Evolutionary conservation across 345 rosid genomes (phyloP), one percentile per base, ranked within the genome.

Genomic region (Eucalyptus grandis): DNA sequence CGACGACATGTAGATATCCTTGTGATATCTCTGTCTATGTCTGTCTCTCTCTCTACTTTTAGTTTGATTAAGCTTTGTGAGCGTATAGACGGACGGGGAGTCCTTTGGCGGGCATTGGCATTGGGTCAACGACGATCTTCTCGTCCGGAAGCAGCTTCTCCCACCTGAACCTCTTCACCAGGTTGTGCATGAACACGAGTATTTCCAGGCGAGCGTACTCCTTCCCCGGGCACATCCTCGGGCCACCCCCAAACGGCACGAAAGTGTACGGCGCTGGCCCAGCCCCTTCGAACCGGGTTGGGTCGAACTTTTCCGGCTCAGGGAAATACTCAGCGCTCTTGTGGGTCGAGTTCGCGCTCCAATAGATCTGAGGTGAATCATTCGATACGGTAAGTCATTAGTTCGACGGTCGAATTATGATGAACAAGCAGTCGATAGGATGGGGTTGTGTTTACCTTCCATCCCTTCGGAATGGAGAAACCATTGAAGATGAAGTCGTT

Each of bases 211-310:
- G 92, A 14, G 93, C 94, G 46, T 87, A 94, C 87, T 94, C 95
- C 90, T 91, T 94, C 46, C 94, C 95, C 3, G 95, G 95, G 89
- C 95, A 93, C 94, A 93, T 93, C 87, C 94, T 90, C 1, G 95
- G 94, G 9, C 95, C 95, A 37, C 95, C 95, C 53, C 95, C 95
- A 34, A 92, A 92, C 6, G 95, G 95, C 37, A 94, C 92, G 85
- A 86, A 93, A 3, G 95, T 92, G 87, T 94, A 94, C 1, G 95
- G 93, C 31, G 90, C 90, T 4, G 94, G 94, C 12, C 94, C 93
- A 14, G 49, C 90, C 44, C 93, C 94, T 86, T 93, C 94, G 8
- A 93, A 94, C 62, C 95, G 89, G 3, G 88, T 80, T 4, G 95
- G 95, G 40, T 94, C 93, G 65, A 94, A 94, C 80, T 90, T 92